These are phyloP conservation scores for Schizosaccharomyces pombe DNA, from an alignment of 805 yeast genomes.

Conservation along the genomic window DNA sequence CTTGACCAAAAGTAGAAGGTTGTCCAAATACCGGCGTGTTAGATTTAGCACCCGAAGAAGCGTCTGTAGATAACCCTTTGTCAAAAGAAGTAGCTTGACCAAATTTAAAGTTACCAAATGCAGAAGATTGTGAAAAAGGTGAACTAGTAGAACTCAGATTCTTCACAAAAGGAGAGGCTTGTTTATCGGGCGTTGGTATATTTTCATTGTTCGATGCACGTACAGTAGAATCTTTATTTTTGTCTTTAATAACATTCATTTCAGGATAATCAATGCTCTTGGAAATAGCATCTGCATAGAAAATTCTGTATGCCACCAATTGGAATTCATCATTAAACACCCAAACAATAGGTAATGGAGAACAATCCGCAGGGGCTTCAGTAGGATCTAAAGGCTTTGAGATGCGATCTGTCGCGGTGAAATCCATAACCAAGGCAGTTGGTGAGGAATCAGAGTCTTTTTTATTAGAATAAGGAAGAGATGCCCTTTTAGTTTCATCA, in stretches of 20 bases:
- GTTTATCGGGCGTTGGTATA: not conserved
- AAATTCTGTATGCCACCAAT: not conserved
- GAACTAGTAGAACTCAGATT: too few relatives aligned
- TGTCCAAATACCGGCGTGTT: not conserved
- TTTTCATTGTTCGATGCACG: not conserved
- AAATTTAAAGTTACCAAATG: too few relatives aligned
- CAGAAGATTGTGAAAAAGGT: too few relatives aligned
- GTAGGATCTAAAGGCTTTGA: not conserved
- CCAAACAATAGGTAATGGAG: not conserved
- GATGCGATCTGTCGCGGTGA: conserved; percentile 11
- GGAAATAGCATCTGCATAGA: not conserved
- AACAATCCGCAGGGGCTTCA: not conserved
- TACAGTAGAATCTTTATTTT: not conserved
- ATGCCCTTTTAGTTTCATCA: conserved; percentile 50
- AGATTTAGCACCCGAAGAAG: not conserved
- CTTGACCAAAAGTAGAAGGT: not conserved
- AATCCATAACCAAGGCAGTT: conserved; percentile 44
- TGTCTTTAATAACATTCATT: not conserved
- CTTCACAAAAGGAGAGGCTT: not conserved
- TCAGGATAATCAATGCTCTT: not conserved
- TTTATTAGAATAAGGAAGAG: conserved; percentile 39
- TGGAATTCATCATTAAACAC: not conserved
- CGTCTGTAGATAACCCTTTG: not conserved
- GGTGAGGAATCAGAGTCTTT: conserved; percentile 48
- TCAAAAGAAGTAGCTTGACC: too few relatives aligned